Evolutionary conservation across 352 stramenopile genomes (phyloP), one percentile per base, ranked within the genome.

Genomic region (Blastocystis sp.): DNA sequence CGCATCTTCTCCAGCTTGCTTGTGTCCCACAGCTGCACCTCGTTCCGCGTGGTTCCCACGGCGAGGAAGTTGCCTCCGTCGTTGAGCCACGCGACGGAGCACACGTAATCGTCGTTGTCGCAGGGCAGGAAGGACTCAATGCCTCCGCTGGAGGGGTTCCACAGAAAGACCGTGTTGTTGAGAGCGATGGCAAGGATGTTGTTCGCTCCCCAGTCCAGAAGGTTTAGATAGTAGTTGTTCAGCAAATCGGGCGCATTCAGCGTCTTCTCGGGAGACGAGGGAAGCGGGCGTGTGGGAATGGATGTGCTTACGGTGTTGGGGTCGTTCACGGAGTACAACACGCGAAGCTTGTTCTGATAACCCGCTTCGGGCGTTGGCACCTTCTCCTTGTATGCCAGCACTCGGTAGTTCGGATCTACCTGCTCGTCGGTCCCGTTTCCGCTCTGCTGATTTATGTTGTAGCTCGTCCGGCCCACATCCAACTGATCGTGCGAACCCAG

Each of bases 221-320:
- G 92, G 90, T 99, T 99, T 38, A 99, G 92, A 90, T 99, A 98
- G 92, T 98, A 99, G 90, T 99, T 96, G 91, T 99, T 97, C 89
- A 98, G 93, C 40, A 99, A 91, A 90, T 98, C 96, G 0, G 97
- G 97, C 42, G 96, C 96, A 91, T 99, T 97, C 59, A 99, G 91
- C 68, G 98, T 96, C 64, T 97, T 95, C 84, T 94, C 94, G 14
- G 97, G 96, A 14, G 95, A 95, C 17, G 95, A 98, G 10, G 97
- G 95, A 79, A 99, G 97, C 70, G 98, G 94, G 40, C 97, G 93
- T 65, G 94, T 97, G 52, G 94, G 89, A 89, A 96, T 95, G 84
- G 48, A 90, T 91, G 92, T 94, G 68, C 92, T 91, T 1, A 90
- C 11, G 3, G 57, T 61, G 45, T 61, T 88, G 19, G 40, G 89